phyloP scores from a whole-genome alignment of 2,329 filamentous ascomycete species.

The Epichloe gansuensis region DNA sequence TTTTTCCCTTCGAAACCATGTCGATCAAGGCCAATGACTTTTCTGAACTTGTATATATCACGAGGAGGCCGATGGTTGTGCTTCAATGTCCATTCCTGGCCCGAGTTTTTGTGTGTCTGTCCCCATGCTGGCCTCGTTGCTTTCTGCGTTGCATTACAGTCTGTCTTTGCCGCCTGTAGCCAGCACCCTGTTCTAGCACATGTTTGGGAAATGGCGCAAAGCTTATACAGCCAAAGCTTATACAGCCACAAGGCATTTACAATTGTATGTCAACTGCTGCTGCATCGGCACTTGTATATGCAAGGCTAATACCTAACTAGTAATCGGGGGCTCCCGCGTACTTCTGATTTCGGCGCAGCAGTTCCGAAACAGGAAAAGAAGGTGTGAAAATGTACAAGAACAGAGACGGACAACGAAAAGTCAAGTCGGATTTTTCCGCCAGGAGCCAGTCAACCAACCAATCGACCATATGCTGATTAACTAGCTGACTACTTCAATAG shows the following conservation, averaged over 20 bases:
- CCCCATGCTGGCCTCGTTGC: neutral
- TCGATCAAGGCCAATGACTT: neutral
- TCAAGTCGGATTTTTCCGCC: no score
- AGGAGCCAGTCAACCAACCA: no score
- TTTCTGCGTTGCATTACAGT: no score
- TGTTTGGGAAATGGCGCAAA: neutral
- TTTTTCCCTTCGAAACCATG: neutral
- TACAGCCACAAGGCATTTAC: neutral
- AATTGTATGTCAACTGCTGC: neutral
- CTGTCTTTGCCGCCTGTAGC: no score
- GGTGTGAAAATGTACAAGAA: neutral
- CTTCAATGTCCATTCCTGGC: constrained; percentile 1
- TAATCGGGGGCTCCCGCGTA: neutral
- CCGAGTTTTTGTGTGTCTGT: neutral
- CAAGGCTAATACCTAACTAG: neutral
- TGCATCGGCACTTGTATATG: neutral
- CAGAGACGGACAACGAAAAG: neutral
- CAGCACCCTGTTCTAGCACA: neutral
- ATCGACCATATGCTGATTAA: no score
- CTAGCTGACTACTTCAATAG: no score
- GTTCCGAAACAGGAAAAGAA: neutral
- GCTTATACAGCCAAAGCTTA: neutral
- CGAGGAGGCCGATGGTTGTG: constrained; percentile 11
- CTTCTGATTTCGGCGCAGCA: neutral
- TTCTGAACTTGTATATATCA: constrained; percentile 13